phyloP scores from a whole-genome alignment of 257 asterid species.

The Solanum megistacrolobum region DNA sequence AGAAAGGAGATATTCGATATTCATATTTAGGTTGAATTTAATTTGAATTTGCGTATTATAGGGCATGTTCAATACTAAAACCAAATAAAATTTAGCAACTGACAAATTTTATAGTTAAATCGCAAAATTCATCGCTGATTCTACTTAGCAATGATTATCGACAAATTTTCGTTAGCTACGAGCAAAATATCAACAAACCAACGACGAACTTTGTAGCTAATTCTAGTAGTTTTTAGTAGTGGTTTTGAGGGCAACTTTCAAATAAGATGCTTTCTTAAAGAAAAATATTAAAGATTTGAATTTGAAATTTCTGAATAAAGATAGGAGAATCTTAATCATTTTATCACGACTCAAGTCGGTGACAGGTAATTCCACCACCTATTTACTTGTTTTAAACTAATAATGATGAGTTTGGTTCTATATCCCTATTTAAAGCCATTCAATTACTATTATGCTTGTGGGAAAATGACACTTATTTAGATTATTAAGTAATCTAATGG shows the following conservation, averaged over 20 bases:
- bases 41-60: not conserved
- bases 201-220: not conserved
- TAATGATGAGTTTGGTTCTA: slow-evolving; percentile 24
- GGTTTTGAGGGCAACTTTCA: not conserved
- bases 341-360: not conserved
- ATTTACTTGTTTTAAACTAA: slow-evolving; percentile 28
- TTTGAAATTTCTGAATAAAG: not conserved
- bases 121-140: accelerated
- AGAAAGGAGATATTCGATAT: slow-evolving; percentile 11
- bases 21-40: not conserved
- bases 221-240: too few species aligned
- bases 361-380: slow-evolving; percentile 29
- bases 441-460: not conserved
- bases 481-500: not conserved
- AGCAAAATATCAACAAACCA: too few species aligned
- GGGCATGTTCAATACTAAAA: too few species aligned
- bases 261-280: too few species aligned
- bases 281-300: too few species aligned
- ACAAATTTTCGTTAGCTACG: not conserved
- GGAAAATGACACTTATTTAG: not conserved
- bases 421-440: not conserved
- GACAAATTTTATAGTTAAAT: not conserved
- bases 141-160: too few species aligned
- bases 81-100: too few species aligned
- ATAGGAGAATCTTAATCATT: not conserved